Evolutionary conservation across 2,329 filamentous ascomycete genomes (phyloP).

Genomic region (Aspergillus sclerotialis): DNA sequence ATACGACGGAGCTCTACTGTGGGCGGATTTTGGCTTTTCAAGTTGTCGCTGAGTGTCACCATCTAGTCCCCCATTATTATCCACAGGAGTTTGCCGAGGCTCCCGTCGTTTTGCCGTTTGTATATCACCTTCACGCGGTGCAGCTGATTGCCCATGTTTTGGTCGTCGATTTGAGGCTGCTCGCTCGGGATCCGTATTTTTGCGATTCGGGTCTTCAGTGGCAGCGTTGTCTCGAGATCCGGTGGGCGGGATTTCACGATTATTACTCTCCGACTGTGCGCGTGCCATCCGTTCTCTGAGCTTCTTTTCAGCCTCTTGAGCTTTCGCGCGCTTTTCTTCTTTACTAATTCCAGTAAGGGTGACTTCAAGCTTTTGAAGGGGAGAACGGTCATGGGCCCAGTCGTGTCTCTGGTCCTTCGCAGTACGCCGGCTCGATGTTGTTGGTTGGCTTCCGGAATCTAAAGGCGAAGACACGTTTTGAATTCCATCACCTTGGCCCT

Average conservation of each 20-base stretch:
- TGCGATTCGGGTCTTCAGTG: conserved; percentile 8
- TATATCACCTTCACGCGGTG: conserved; percentile 8
- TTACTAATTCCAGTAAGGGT: conserved; percentile 90
- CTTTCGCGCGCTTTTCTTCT: conserved; percentile 82
- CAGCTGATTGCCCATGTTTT: conserved; percentile 1
- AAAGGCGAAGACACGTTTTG: conserved; percentile 8
- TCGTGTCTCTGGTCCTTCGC: conserved; percentile 30
- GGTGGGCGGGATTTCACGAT: conserved; percentile 5
- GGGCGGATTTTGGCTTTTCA: conserved; percentile 6
- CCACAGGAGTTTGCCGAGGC: conserved; percentile 6
- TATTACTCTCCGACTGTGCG: conserved; percentile 11
- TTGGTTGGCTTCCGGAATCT: conserved; percentile 11
- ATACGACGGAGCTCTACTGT: conserved; percentile 10
- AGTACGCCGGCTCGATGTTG: conserved; percentile 22
- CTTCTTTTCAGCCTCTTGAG: conserved; percentile 72
- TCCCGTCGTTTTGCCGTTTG: conserved; percentile 12
- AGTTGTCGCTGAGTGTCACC: conserved; percentile 5
- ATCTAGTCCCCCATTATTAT: conserved; percentile 6
- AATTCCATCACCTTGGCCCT: conserved; percentile 1
- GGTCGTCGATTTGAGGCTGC: not conserved
- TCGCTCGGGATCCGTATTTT: conserved; percentile 5
- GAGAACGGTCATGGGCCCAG: conserved; percentile 76
- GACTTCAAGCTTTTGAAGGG: conserved; percentile 85
- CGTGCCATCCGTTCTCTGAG: conserved; percentile 51
- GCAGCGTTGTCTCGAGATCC: conserved; percentile 8